Percentiles rank a stretch among this genome's conserved stretches.
phyloP scores from a whole-genome alignment of 2,329 filamentous ascomycete genomes.

The Cordyceps cicadae region DNA sequence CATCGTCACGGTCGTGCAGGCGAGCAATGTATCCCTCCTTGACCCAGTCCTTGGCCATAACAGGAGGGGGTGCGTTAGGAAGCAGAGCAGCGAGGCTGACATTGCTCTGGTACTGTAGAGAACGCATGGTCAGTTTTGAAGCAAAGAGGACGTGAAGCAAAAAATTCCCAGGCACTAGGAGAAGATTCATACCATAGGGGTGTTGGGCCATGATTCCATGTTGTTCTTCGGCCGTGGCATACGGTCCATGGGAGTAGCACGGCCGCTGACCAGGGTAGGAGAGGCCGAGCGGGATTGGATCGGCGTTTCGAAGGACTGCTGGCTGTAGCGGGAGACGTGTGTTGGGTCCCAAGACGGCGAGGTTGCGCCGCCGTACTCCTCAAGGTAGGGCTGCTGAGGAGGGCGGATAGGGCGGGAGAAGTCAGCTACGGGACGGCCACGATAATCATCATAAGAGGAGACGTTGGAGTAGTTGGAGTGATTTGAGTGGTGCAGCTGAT shows the following conservation, averaged over 20 bases:
- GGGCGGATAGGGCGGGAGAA: slow-evolving; percentile 15
- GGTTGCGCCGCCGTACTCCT: slow-evolving; percentile 18
- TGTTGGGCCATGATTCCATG: slow-evolving; percentile 19
- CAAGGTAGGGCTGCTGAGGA: slow-evolving; percentile 15
- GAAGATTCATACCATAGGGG: slow-evolving; percentile 18
- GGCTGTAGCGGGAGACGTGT: slow-evolving; percentile 14
- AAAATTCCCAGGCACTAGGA: background rate
- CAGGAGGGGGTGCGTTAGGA: slow-evolving; percentile 21
- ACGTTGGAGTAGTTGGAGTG: slow-evolving; percentile 20
- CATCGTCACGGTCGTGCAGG: slow-evolving; percentile 34
- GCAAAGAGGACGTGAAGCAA: background rate
- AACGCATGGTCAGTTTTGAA: slow-evolving; percentile 1
- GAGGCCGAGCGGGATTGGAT: slow-evolving; percentile 20
- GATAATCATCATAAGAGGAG: slow-evolving; percentile 22
- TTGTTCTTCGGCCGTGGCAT: slow-evolving; percentile 16
- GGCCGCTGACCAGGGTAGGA: slow-evolving; percentile 23
- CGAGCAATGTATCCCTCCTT: slow-evolving; percentile 27
- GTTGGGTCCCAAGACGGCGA: slow-evolving; percentile 13
- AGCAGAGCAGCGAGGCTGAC: slow-evolving; percentile 33
- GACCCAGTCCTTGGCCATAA: slow-evolving; percentile 26
- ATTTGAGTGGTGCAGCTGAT: slow-evolving; percentile 20
- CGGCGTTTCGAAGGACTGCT: slow-evolving; percentile 15
- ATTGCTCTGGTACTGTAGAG: slow-evolving; percentile 32
- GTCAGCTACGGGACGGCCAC: slow-evolving; percentile 21
- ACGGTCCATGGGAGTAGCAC: slow-evolving; percentile 19